phyloP scores from a whole-genome alignment of 2,329 filamentous ascomycete genomes.

The Biscogniauxia mediterranea region DNA sequence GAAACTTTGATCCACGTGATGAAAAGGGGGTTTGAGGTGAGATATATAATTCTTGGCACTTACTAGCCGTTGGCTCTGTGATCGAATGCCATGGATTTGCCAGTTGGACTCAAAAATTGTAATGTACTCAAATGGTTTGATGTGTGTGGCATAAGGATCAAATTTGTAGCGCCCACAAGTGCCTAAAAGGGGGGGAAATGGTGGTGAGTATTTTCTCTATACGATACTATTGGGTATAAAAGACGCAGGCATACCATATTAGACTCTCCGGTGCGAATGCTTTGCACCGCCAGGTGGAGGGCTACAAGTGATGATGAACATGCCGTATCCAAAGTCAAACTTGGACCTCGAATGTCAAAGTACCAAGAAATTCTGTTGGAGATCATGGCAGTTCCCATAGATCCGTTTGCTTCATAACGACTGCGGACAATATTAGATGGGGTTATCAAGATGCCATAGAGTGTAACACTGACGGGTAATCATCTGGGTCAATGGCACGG shows the following conservation, averaged over 20 bases:
- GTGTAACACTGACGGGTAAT: slow-evolving; percentile 27
- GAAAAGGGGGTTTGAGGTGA: background rate
- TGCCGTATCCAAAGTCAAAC: slow-evolving; percentile 42
- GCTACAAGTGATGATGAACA: slow-evolving; percentile 41
- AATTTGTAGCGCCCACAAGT: slow-evolving; percentile 29
- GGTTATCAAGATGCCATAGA: no score
- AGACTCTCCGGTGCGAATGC: slow-evolving; percentile 35
- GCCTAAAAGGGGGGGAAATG: slow-evolving; percentile 13
- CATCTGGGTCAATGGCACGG: slow-evolving; percentile 32
- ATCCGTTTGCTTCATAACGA: slow-evolving; percentile 29
- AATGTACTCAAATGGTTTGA: slow-evolving; percentile 30
- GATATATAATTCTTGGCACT: slow-evolving; percentile 3
- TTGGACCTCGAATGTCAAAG: slow-evolving; percentile 39
- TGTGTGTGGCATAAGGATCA: slow-evolving; percentile 31
- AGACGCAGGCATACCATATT: slow-evolving; percentile 20
- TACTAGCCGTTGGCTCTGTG: slow-evolving; percentile 30
- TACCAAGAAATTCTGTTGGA: slow-evolving; percentile 39
- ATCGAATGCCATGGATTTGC: slow-evolving; percentile 30
- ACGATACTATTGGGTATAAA: background rate
- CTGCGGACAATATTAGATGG: slow-evolving; percentile 8
- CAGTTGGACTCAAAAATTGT: slow-evolving; percentile 27
- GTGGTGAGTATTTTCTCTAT: slow-evolving; percentile 6
- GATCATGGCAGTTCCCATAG: slow-evolving; percentile 33
- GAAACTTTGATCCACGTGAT: no score
- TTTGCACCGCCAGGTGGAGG: slow-evolving; percentile 39